phyloP scores from a whole-genome alignment of 495 filamentous ascomycete species.

The Astrocystis sublimbata region DNA sequence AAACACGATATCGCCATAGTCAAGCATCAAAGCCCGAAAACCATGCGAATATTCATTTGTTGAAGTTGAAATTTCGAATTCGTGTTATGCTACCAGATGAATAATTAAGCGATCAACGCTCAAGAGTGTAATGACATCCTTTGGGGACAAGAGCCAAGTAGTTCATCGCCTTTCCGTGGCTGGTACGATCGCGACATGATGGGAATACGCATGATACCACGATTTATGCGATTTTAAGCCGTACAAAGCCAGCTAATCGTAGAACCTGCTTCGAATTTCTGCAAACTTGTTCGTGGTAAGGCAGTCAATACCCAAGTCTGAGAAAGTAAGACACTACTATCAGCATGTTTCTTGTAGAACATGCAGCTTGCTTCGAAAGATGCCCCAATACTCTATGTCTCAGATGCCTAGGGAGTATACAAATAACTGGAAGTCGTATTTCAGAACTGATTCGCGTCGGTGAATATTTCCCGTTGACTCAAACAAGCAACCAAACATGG shows the following conservation, averaged over 20 bases:
- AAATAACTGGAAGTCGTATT: slow-evolving; percentile 6
- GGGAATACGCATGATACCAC: too few species aligned
- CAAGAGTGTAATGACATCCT: too few species aligned
- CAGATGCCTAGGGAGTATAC: slow-evolving; percentile 19
- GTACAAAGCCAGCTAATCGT: background rate
- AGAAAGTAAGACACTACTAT: background rate
- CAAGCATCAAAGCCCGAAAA: too few species aligned
- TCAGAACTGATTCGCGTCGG: background rate
- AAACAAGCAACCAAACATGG: slow-evolving; percentile 17
- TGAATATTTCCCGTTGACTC: background rate
- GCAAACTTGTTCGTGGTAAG: background rate
- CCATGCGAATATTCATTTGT: too few species aligned
- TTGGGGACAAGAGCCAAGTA: too few species aligned
- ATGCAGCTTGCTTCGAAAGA: slow-evolving; percentile 21
- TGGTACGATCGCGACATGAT: too few species aligned
- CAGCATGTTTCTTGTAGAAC: slow-evolving; percentile 22
- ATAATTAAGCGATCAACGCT: too few species aligned
- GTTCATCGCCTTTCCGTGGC: too few species aligned
- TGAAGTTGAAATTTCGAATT: too few species aligned
- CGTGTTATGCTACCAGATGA: too few species aligned
- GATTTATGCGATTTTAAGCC: background rate
- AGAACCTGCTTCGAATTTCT: background rate
- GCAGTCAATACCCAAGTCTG: background rate
- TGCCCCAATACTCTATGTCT: slow-evolving; percentile 5
- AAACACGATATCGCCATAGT: too few species aligned